Conservation (phyloP, 2,329 filamentous ascomycete genomes). For the Pseudovirgaria hyperparasitica region DNA sequence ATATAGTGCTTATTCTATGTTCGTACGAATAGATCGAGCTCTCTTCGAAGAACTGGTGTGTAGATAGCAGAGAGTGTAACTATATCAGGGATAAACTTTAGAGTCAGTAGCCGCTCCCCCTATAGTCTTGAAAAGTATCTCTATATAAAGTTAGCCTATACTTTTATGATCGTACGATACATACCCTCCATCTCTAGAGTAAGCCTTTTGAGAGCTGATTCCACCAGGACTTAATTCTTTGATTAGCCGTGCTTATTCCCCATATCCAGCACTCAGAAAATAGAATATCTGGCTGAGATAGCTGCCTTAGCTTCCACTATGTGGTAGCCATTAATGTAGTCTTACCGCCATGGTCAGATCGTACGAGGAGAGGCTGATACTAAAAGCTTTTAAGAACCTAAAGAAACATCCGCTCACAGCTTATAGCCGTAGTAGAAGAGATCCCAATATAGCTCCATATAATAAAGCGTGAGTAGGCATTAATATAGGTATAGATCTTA, state of each 20-base stretch:
- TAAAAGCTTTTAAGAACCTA: slow-evolving; percentile 1
- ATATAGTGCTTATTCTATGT: slow-evolving; percentile 1
- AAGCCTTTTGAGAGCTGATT: slow-evolving; percentile 1
- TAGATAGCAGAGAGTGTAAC: slow-evolving; percentile 1
- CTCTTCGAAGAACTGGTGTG: slow-evolving; percentile 1
- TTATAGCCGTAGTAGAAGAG: slow-evolving; percentile 1
- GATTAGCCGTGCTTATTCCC: slow-evolving; percentile 1
- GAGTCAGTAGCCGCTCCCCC: neutral
- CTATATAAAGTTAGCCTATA: neutral
- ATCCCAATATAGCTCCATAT: slow-evolving; percentile 1
- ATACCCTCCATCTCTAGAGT: neutral
- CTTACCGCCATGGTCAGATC: slow-evolving; percentile 1
- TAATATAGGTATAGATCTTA: slow-evolving; percentile 1
- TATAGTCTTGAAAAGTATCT: slow-evolving; percentile 1
- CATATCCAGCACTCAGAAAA: slow-evolving; percentile 1
- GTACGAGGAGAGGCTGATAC: neutral
- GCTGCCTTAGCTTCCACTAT: neutral
- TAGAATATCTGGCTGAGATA: slow-evolving; percentile 1
- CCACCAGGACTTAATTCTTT: slow-evolving; percentile 1
- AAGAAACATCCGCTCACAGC: neutral
- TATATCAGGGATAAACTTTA: neutral
- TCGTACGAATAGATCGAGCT: slow-evolving; percentile 1
- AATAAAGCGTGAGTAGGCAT: slow-evolving; percentile 2
- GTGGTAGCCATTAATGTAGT: neutral
- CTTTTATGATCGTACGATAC: slow-evolving; percentile 1